Percentiles rank a stretch among this genome's conserved stretches.
These are phyloP conservation scores for Didymella segeticola DNA, from an alignment of 2,329 filamentous ascomycete genomes.

Conservation along the genomic window DNA sequence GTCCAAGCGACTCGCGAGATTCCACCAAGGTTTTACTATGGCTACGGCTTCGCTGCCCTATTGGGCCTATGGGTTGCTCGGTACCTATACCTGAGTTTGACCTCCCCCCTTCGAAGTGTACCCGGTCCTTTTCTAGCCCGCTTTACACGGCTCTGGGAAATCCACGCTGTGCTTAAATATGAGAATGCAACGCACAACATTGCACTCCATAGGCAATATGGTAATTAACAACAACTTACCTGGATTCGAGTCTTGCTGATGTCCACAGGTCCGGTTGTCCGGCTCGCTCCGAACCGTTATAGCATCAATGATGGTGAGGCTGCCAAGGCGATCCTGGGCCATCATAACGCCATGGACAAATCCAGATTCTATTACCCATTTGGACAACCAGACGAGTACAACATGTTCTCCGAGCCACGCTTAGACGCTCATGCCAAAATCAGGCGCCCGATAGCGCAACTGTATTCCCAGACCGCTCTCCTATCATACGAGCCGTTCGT, in stretches of 20 bases:
- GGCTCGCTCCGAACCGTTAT: constrained; percentile 24
- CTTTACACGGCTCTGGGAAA: constrained; percentile 55
- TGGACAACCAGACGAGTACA: constrained; percentile 23
- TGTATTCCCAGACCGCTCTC: constrained; percentile 50
- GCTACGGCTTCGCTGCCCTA: not conserved
- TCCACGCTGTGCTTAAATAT: constrained; percentile 47
- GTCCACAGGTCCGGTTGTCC: constrained; percentile 14
- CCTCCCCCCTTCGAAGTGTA: constrained; percentile 46
- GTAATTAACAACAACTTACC: constrained; percentile 14
- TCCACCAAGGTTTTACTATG: not conserved
- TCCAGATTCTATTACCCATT: constrained; percentile 37
- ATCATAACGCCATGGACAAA: constrained; percentile 14
- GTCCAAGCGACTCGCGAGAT: not conserved
- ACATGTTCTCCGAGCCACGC: constrained; percentile 49
- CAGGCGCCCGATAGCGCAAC: constrained; percentile 44
- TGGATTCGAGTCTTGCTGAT: not conserved
- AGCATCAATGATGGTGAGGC: constrained; percentile 22
- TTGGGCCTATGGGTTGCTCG: not conserved
- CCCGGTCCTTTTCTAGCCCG: constrained; percentile 56
- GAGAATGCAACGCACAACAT: constrained; percentile 50
- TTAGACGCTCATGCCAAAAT: constrained; percentile 44
- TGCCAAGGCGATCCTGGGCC: constrained; percentile 12
- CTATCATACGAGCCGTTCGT: constrained; percentile 51
- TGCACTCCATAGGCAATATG: constrained; percentile 51
- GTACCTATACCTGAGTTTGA: not conserved